Evolutionary conservation across 176 grass and related monocot genomes (phyloP).

Genomic region (Oryza officinalis): DNA sequence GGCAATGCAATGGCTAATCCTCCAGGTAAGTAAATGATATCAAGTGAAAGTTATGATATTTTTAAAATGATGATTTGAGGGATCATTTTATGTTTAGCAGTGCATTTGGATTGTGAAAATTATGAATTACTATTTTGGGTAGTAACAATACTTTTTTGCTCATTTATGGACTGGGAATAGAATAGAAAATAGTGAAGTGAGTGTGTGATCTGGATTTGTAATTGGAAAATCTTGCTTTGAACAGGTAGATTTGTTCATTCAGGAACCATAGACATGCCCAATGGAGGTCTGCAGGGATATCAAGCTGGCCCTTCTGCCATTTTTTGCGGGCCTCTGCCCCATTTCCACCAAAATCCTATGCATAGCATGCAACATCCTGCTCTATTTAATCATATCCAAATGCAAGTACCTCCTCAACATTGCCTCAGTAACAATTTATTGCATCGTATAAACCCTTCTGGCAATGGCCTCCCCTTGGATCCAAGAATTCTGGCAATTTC

Average conservation of each 20-base stretch:
- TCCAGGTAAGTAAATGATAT: constrained; percentile 44
- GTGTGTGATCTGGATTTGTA: constrained; percentile 30
- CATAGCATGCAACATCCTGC: constrained; percentile 49
- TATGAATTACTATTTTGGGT: constrained; percentile 11
- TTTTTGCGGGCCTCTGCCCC: constrained; percentile 34
- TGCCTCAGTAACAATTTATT: constrained; percentile 38
- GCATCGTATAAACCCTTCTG: constrained; percentile 43
- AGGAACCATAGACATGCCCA: constrained; percentile 32
- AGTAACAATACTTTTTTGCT: constrained; percentile 12
- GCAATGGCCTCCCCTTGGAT: constrained; percentile 40
- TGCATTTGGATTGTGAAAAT: constrained; percentile 18
- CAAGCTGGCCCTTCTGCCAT: constrained; percentile 38
- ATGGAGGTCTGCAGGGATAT: constrained; percentile 40
- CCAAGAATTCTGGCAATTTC: constrained; percentile 41
- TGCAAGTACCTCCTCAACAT: constrained; percentile 42
- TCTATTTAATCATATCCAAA: constrained; percentile 42
- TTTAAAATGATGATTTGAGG: constrained; percentile 1
- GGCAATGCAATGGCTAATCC: constrained; percentile 32
- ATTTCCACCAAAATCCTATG: constrained; percentile 44
- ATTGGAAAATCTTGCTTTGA: constrained; percentile 33
- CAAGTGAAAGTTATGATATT: constrained; percentile 15
- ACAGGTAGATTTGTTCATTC: constrained; percentile 36
- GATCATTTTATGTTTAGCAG: background rate
- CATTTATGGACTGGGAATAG: background rate
- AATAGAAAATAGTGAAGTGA: constrained; percentile 11